These are phyloP conservation scores for Mangifera indica DNA, from an alignment of 345 rosid species.

Conservation along the genomic window DNA sequence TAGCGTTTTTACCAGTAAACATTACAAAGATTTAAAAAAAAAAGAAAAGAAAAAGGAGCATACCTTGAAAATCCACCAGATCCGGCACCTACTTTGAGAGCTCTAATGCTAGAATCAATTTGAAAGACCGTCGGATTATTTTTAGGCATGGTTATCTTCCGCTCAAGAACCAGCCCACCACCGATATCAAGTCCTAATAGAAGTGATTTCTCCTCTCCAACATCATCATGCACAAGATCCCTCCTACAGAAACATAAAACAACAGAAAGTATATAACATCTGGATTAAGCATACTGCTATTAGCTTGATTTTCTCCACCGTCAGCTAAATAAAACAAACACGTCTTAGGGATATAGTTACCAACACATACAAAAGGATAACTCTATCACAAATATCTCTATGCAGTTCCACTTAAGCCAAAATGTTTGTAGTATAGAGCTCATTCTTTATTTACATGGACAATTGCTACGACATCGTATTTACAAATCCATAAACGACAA, in stretches of 20 bases:
- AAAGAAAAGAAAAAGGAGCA: constrained; percentile 12
- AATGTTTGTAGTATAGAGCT: no score
- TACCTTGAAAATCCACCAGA: constrained; percentile 95
- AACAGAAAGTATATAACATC: no score
- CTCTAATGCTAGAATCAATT: constrained; percentile 65
- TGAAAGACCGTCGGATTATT: constrained; percentile 48
- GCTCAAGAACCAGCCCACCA: constrained; percentile 69
- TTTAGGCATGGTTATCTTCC: constrained; percentile 46
- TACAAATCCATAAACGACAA: no score
- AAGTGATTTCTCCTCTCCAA: constrained; percentile 72
- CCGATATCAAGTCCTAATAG: constrained; percentile 71
- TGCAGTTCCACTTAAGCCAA: no score
- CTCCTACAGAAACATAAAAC: constrained; percentile 43
- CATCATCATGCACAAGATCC: constrained; percentile 59
- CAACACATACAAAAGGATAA: not conserved
- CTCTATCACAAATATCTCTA: not conserved
- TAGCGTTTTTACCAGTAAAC: not conserved
- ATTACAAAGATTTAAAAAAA: not conserved
- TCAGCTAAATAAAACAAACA: not conserved
- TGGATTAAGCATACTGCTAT: constrained; percentile 2
- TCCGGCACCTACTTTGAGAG: constrained; percentile 82
- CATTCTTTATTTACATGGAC: no score
- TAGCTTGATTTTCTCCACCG: not conserved
- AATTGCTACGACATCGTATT: no score
- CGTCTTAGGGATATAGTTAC: not conserved